A percentile compares a stretch with the other conserved stretches of the same genome.
These are phyloP conservation scores for Aspergillus sp. DNA, from an alignment of 2,329 filamentous ascomycete genomes.

Conservation along the genomic window DNA sequence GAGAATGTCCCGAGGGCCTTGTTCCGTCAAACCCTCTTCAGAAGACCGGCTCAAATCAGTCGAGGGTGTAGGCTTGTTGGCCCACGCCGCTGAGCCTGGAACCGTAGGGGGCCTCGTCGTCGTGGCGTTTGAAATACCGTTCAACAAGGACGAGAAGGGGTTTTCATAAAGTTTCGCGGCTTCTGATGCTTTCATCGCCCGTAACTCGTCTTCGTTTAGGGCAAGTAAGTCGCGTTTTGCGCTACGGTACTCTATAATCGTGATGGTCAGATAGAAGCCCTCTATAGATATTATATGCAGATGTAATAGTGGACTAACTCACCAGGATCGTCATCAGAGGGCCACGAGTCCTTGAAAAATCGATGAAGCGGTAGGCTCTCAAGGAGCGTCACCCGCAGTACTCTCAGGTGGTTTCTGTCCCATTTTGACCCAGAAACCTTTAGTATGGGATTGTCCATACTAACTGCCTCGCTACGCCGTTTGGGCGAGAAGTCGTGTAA, in stretches of 20 bases:
- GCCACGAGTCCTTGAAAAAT: neutral
- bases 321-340: neutral
- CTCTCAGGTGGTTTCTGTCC: neutral
- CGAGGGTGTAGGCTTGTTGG: neutral
- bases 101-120: neutral
- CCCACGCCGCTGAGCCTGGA: neutral
- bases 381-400: neutral
- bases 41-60: neutral
- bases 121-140: neutral
- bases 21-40: neutral
- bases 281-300: neutral
- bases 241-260: neutral
- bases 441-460: too few relatives aligned
- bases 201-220: neutral
- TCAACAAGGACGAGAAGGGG: neutral
- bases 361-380: neutral
- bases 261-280: neutral
- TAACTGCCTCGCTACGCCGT: too few relatives aligned
- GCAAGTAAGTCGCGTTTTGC: neutral
- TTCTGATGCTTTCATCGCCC: neutral
- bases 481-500: too few relatives aligned
- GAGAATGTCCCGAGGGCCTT: too few relatives aligned
- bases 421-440: slow-evolving; percentile 1
- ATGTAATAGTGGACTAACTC: neutral
- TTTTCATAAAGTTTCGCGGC: neutral